A percentile compares a stretch with the other conserved stretches of the same genome.
Evolutionary conservation across 164 flowering plant genomes (phyloP).

Genomic region (Tetracentron sinense): DNA sequence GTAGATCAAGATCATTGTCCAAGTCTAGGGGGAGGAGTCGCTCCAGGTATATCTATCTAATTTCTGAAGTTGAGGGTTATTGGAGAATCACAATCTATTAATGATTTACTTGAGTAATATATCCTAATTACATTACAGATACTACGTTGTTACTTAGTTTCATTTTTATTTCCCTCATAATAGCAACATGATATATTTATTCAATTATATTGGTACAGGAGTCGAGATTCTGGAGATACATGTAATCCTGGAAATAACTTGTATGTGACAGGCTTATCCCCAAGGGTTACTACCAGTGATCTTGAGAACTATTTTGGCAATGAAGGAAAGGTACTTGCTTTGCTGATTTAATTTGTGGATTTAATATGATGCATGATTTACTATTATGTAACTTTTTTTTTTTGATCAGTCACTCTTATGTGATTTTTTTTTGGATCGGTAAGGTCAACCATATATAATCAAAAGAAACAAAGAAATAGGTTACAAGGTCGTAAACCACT

Average conservation of each 20-base stretch:
- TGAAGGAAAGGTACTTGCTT: constrained; percentile 54
- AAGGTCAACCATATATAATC: no score
- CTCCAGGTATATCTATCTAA: constrained; percentile 33
- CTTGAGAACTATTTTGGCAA: constrained; percentile 49
- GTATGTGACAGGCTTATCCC: constrained; percentile 65
- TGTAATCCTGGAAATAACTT: constrained; percentile 67
- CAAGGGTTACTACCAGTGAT: constrained; percentile 48
- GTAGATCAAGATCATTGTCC: constrained; percentile 47
- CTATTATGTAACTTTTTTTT: no score
- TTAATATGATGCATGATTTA: no score
- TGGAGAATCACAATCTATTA: neutral
- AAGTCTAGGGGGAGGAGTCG: constrained; percentile 44
- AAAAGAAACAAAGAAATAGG: no score
- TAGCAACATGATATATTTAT: neutral
- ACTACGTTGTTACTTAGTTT: neutral
- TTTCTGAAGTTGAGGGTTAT: neutral
- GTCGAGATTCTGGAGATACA: constrained; percentile 36
- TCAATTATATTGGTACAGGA: constrained; percentile 23
- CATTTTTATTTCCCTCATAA: neutral
- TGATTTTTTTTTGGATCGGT: no score
- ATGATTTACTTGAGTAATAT: neutral
- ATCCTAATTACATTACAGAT: no score
- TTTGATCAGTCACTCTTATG: no score
- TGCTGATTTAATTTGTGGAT: no score
- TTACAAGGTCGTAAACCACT: no score